phyloP scores from a whole-genome alignment of 192 early-diverging fungal species.

The Backusella macrospora region DNA sequence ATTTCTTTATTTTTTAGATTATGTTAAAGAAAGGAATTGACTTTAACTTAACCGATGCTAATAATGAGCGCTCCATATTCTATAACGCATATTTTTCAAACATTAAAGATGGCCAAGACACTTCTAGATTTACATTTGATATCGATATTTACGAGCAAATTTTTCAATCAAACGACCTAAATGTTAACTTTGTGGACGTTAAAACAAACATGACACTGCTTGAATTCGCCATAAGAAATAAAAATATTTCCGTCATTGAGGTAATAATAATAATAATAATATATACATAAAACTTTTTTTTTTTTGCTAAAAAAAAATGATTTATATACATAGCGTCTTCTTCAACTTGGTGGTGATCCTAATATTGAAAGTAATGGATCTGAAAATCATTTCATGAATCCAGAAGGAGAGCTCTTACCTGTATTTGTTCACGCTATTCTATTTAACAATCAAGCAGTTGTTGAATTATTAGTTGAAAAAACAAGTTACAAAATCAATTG shows the following conservation, averaged over 20 bases:
- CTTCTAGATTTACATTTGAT: neutral
- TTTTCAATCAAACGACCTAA: constrained; percentile 21
- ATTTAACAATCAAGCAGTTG: constrained; percentile 8
- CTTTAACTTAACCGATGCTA: neutral
- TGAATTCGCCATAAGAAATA: constrained; percentile 45
- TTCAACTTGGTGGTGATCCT: constrained; percentile 39
- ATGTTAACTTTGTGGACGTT: constrained; percentile 43
- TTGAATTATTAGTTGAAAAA: constrained; percentile 19
- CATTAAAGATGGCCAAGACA: neutral
- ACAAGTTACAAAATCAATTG: constrained; percentile 17
- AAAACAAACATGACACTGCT: constrained; percentile 42
- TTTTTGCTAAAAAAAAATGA: neutral
- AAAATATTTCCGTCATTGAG: constrained; percentile 35
- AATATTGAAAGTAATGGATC: constrained; percentile 40
- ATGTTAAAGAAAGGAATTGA: constrained; percentile 28
- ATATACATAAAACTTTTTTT: neutral
- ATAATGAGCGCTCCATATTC: constrained; percentile 22
- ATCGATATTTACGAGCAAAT: constrained; percentile 14
- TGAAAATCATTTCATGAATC: constrained; percentile 10
- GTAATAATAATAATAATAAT: constrained; percentile 16
- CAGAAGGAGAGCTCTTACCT: constrained; percentile 30
- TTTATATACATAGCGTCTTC: constrained; percentile 29
- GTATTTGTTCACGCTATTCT: constrained; percentile 44
- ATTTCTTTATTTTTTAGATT: constrained; percentile 14
- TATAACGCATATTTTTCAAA: constrained; percentile 25